Evolutionary conservation across 1,139 yeast species (phyloP).

Genomic region (Saccharomyces hybrid): DNA sequence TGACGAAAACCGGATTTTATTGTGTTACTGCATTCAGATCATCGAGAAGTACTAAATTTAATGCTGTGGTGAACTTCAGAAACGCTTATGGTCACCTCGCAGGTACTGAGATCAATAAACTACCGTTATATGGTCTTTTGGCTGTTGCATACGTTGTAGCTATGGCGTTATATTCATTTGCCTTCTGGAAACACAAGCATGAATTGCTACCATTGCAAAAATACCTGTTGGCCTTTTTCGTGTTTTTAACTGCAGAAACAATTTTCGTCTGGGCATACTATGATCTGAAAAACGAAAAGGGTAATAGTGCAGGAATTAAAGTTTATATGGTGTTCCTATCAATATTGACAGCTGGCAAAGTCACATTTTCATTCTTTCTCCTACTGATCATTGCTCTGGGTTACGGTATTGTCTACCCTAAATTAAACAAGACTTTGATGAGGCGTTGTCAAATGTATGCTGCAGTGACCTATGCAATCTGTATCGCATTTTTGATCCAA

Average conservation of each 20-base stretch:
- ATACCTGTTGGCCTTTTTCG: conserved; percentile 78
- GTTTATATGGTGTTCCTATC: conserved; percentile 74
- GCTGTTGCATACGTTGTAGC: conserved; percentile 79
- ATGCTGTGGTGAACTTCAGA: conserved; percentile 67
- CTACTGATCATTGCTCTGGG: conserved; percentile 82
- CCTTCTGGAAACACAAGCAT: conserved; percentile 76
- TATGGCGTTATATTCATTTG: conserved; percentile 74
- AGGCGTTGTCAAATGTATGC: conserved; percentile 73
- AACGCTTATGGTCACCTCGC: conserved; percentile 86
- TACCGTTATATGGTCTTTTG: conserved; percentile 80
- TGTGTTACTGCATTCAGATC: conserved; percentile 58
- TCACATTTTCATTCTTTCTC: conserved; percentile 82
- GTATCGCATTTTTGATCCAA: conserved; percentile 60
- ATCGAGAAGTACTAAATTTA: conserved; percentile 39
- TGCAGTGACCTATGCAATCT: conserved; percentile 59
- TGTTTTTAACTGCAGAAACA: conserved; percentile 76
- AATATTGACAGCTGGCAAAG: conserved; percentile 67
- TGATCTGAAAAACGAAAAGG: conserved; percentile 66
- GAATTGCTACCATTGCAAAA: conserved; percentile 87
- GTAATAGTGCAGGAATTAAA: conserved; percentile 54
- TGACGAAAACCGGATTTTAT: conserved; percentile 78
- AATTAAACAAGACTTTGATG: conserved; percentile 71
- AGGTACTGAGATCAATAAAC: conserved; percentile 85
- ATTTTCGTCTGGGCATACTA: conserved; percentile 87
- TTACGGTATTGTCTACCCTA: conserved; percentile 86